A percentile compares a stretch with the other conserved stretches of the same genome.
Conservation (phyloP, 2,329 filamentous ascomycete genomes). For the Aspergillus amoenus region DNA sequence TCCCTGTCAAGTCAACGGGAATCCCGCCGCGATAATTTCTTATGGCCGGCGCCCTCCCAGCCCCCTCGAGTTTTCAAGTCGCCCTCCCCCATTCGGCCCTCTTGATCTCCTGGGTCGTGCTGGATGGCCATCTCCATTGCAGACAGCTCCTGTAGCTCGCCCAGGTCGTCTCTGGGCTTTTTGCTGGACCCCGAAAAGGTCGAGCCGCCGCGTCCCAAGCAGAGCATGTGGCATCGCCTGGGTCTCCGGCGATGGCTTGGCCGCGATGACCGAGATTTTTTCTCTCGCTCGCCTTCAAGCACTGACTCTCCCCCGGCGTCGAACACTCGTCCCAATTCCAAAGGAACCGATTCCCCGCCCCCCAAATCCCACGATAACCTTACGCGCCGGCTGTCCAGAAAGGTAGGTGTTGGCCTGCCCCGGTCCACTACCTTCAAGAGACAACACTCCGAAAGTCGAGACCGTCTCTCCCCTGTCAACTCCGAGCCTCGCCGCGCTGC, state of each 20-base stretch:
- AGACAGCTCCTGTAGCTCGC: constrained; percentile 38
- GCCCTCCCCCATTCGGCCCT: constrained; percentile 32
- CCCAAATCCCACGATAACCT: constrained; percentile 31
- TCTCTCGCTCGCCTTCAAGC: constrained; percentile 24
- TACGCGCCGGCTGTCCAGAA: constrained; percentile 37
- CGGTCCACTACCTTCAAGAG: constrained; percentile 76
- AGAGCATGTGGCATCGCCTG: constrained; percentile 49
- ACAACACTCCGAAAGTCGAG: constrained; percentile 76
- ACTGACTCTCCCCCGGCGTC: constrained; percentile 14
- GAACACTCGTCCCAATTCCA: constrained; percentile 16
- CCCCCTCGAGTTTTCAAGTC: constrained; percentile 33
- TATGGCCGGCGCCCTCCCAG: constrained; percentile 38
- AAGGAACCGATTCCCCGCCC: constrained; percentile 10
- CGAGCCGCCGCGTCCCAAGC: constrained; percentile 33
- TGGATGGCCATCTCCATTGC: constrained; percentile 45
- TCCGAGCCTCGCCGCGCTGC: constrained; percentile 66
- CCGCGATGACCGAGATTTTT: constrained; percentile 38
- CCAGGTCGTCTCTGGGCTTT: constrained; percentile 32
- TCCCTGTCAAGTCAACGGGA: constrained; percentile 3
- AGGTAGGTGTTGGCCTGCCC: constrained; percentile 74
- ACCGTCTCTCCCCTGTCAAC: constrained; percentile 67
- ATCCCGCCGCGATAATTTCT: constrained; percentile 26
- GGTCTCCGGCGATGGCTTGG: constrained; percentile 43
- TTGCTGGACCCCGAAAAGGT: constrained; percentile 35
- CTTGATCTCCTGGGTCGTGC: constrained; percentile 29